Percentiles rank a stretch among this genome's conserved stretches.
phyloP scores from a whole-genome alignment of 805 yeast species.

The Starmerella geochares region DNA sequence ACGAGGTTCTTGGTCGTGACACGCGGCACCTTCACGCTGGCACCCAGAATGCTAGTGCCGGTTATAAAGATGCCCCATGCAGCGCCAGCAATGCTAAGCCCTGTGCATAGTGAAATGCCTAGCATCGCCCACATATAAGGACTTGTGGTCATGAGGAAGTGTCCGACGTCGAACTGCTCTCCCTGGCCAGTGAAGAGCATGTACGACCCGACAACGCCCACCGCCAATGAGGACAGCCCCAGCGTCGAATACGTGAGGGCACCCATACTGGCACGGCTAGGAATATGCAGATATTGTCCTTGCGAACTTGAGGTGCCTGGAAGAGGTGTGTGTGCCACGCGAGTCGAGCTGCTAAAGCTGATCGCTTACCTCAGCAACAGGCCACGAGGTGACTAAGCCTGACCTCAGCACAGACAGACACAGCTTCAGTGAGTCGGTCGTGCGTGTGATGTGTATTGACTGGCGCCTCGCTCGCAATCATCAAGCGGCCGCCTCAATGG shows the following conservation, averaged over 20 bases:
- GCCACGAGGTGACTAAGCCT: background rate
- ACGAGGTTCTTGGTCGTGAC: conserved; percentile 95
- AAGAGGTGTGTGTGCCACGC: background rate
- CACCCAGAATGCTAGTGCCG: conserved; percentile 89
- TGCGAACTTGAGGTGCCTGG: background rate
- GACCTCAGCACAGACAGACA: background rate
- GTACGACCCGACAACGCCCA: conserved; percentile 22
- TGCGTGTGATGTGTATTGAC: no score
- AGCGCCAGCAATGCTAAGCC: conserved; percentile 91
- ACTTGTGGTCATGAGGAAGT: conserved; percentile 70
- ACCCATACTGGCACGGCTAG: conserved; percentile 16
- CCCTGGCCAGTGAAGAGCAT: conserved; percentile 81
- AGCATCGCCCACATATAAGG: conserved; percentile 96
- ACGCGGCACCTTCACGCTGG: conserved; percentile 96
- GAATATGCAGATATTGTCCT: background rate
- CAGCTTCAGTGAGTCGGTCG: no score
- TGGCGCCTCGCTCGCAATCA: no score
- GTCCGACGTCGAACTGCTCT: conserved; percentile 83
- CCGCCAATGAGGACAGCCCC: conserved; percentile 17
- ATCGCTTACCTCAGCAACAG: background rate
- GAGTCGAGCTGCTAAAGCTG: background rate
- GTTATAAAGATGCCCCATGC: conserved; percentile 99
- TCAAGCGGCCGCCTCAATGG: no score
- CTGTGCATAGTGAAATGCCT: conserved; percentile 86
- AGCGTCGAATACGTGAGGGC: conserved; percentile 10